Conservation (phyloP, 805 yeast genomes). For the Wickerhamomyces canadensis region DNA sequence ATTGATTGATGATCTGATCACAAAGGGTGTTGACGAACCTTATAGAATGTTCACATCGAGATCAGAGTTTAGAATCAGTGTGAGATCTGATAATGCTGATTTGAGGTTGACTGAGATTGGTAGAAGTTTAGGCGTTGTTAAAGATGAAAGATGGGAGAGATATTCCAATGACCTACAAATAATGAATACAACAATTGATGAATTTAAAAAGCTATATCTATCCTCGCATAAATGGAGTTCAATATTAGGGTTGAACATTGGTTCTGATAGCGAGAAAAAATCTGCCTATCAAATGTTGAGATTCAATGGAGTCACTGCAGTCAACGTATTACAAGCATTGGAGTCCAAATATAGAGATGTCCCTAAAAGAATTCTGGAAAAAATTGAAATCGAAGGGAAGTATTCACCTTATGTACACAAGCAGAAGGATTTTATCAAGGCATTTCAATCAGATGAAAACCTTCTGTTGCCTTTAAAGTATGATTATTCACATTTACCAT, state of each 20-base stretch:
- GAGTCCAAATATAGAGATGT: constrained; percentile 23
- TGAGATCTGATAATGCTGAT: constrained; percentile 94
- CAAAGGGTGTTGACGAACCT: constrained; percentile 96
- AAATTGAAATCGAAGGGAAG: constrained; percentile 72
- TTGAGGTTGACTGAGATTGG: constrained; percentile 72
- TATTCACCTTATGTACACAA: constrained; percentile 76
- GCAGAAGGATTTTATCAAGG: constrained; percentile 65
- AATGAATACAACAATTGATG: constrained; percentile 39
- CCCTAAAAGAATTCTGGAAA: constrained; percentile 44
- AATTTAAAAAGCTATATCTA: constrained; percentile 38
- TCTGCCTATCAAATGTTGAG: constrained; percentile 71
- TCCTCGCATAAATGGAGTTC: constrained; percentile 64
- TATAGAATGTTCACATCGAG: constrained; percentile 97
- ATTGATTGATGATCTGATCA: constrained; percentile 85
- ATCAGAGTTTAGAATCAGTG: constrained; percentile 86
- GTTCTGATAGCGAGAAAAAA: constrained; percentile 47
- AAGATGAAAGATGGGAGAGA: constrained; percentile 48
- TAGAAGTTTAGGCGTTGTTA: constrained; percentile 57
- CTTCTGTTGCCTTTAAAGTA: constrained; percentile 63
- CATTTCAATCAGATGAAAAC: constrained; percentile 80
- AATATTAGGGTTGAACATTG: constrained; percentile 39
- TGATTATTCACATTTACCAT: constrained; percentile 53
- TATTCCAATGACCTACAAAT: constrained; percentile 38
- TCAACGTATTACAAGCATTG: constrained; percentile 11
- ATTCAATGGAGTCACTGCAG: constrained; percentile 36